Conservation (phyloP, 768 basidiomycete genomes). For the Lentinula sp. region DNA sequence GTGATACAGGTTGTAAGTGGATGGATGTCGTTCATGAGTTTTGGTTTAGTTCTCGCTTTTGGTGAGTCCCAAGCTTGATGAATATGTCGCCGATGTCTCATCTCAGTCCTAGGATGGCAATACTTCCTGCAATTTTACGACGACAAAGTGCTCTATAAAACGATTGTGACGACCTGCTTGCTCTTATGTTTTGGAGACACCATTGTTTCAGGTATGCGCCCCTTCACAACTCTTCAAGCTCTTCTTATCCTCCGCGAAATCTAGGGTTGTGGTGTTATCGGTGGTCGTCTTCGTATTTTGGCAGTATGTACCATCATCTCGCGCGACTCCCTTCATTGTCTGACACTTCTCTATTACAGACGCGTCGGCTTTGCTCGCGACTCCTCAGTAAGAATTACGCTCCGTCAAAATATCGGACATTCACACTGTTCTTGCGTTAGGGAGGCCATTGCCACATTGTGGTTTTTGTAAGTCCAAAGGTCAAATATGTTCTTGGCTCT, state of each 20-base stretch:
- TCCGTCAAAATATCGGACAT: neutral
- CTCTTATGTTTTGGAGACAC: neutral
- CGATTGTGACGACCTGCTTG: neutral
- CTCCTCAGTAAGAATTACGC: neutral
- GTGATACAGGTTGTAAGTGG: neutral
- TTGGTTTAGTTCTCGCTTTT: neutral
- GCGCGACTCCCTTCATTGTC: neutral
- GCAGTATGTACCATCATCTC: neutral
- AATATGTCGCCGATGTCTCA: neutral
- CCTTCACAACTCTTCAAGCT: neutral
- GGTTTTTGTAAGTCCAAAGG: neutral
- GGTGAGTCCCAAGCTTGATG: neutral
- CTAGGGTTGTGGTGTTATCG: neutral
- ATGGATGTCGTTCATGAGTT: conserved; percentile 1
- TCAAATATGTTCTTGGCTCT: neutral
- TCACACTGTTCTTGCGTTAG: neutral
- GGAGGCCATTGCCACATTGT: neutral
- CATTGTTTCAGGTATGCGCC: neutral
- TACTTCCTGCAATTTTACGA: neutral
- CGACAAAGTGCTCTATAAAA: neutral
- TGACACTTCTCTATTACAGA: neutral
- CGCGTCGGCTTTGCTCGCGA: neutral
- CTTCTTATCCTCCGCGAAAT: neutral
- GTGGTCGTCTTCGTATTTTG: neutral
- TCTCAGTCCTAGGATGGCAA: neutral